Base-by-base conservation (phyloP, 768 basidiomycete genomes). In the Dentipellis fragilis region DNA sequence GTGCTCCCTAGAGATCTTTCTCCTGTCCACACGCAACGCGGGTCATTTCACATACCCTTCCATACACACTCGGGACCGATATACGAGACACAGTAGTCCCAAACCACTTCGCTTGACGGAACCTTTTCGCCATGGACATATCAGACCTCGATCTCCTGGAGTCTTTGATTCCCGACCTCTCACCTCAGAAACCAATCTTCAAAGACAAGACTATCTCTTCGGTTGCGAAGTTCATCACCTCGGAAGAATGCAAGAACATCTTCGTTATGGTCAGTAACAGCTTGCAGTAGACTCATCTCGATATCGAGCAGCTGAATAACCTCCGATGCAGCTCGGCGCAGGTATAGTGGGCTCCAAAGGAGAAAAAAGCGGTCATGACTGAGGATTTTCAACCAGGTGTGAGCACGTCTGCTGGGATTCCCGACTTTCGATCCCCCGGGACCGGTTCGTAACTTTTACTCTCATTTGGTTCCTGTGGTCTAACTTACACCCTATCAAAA, bases 351-450 rank as follows among this genome's bases (percentile, higher is more conserved):
- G 17, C 29, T 29, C 29, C 6, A 29, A 6, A 29, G 6, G 29
- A 29, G 29, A 3, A 3, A 3, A 29, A 29, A 29, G 29, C 6
- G 29, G 29, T 29, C 6, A 29, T 29, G 29, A 6, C 29, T 29
- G 29, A 29, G 3, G 29, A 29, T 3, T 29, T 3, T 29, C 29
- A 29, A 29, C 5, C 58, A 84, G 87, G 88, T 16, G 77, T 89
- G 49, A 87, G 84, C 59, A 90, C 88, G 6, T 76, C 85, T 29
- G 88, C 88, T 54, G 88, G 88, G 6, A 92, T 91, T 23, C 93
- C 93, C 11, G 92, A 96, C 69, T 96, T 94, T 67, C 74, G 93
- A 58, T 89, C 87, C 10, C 88, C 89, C 0, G 80, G 83, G 16
- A 93, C 92, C 37, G 93, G 92, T 80, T 58, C 60, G 80, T 65